These are phyloP conservation scores for Diaporthe sp. DNA, from an alignment of 2,329 filamentous ascomycete genomes.

Conservation along the genomic window DNA sequence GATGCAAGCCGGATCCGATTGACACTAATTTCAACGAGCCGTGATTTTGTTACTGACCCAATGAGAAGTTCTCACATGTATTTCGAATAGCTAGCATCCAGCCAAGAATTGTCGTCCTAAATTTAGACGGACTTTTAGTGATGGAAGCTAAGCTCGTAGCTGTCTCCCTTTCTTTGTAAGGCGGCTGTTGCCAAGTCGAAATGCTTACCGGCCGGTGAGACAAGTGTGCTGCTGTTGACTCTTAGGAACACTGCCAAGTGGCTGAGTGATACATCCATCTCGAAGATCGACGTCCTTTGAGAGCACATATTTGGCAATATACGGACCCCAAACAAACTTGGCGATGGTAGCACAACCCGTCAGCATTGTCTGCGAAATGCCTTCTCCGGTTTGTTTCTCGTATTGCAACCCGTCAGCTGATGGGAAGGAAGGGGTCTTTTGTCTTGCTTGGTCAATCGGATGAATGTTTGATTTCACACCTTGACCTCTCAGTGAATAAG, in stretches of 20 bases:
- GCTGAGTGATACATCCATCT: conserved; percentile 11
- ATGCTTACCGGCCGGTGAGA: conserved; percentile 10
- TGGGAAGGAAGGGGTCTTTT: conserved; percentile 3
- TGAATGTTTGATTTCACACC: too few species aligned
- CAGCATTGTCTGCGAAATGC: conserved; percentile 2
- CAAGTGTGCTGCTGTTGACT: conserved; percentile 3
- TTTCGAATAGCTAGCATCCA: neutral
- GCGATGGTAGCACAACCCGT: neutral
- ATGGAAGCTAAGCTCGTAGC: neutral
- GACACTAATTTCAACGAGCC: neutral
- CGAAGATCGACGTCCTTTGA: neutral
- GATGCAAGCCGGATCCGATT: neutral
- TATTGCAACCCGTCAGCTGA: neutral
- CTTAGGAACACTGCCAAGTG: neutral
- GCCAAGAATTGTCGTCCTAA: neutral
- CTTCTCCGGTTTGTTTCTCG: neutral
- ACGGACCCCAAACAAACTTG: neutral
- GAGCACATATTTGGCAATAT: neutral
- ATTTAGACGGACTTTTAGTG: neutral
- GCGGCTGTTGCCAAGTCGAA: conserved; percentile 8
- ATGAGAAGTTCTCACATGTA: neutral
- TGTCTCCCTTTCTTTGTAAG: conserved; percentile 21
- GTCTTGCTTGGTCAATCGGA: neutral
- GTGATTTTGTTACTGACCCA: neutral
- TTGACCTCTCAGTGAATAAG: neutral